Percentiles rank a stretch among this genome's conserved stretches.
Conservation (phyloP, 1,139 yeast genomes). For the Blastobotrys proliferans region DNA sequence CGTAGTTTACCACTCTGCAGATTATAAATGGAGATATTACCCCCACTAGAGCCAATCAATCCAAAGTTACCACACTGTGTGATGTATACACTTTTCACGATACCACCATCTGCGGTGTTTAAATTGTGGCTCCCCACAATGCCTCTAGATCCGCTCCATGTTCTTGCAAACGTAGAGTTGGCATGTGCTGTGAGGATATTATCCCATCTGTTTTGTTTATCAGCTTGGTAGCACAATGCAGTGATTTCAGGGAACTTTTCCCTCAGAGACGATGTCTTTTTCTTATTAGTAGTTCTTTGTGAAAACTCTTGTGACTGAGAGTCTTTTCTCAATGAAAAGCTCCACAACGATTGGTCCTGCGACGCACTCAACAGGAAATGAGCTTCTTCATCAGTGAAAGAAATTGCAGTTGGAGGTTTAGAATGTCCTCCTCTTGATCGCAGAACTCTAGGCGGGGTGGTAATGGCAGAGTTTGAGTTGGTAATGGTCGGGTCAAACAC, state of each 20-base stretch:
- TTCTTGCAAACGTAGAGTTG: constrained; percentile 77
- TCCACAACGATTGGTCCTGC: constrained; percentile 83
- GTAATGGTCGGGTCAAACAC: constrained; percentile 89
- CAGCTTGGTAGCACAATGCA: constrained; percentile 66
- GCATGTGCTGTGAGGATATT: constrained; percentile 89
- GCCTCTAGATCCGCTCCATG: constrained; percentile 85
- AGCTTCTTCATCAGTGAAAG: constrained; percentile 74
- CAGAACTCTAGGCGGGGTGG: constrained; percentile 85
- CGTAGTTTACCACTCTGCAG: constrained; percentile 84
- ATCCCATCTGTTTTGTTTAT: constrained; percentile 92
- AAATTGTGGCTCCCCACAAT: constrained; percentile 75
- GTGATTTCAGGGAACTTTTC: constrained; percentile 77
- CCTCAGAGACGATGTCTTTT: constrained; percentile 38
- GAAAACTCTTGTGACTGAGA: constrained; percentile 95
- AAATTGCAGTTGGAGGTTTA: constrained; percentile 76
- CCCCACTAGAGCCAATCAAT: constrained; percentile 83
- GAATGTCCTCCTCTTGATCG: constrained; percentile 97
- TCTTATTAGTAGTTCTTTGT: constrained; percentile 44
- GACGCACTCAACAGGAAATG: constrained; percentile 88
- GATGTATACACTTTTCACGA: constrained; percentile 75
- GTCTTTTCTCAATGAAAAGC: constrained; percentile 87
- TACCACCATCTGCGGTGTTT: constrained; percentile 69
- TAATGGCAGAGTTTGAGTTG: constrained; percentile 49
- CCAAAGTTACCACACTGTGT: constrained; percentile 96
- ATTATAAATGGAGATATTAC: constrained; percentile 86